Conservation (phyloP, 1,284 basidiomycete species). For the Coniferiporia sulphurascens region DNA sequence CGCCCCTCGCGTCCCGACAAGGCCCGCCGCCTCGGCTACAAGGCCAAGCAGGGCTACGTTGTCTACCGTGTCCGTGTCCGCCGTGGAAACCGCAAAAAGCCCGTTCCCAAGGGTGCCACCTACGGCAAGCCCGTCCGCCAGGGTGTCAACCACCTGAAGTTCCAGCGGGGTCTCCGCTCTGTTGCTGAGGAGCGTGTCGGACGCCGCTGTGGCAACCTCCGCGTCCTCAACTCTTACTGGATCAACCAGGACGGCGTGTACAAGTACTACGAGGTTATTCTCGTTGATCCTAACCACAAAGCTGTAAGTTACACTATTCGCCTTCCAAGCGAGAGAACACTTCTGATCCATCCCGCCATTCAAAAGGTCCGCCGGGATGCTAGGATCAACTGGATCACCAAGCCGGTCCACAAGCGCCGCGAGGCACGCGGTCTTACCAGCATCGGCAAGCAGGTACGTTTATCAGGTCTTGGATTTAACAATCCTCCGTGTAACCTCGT, state of each 20-base stretch:
- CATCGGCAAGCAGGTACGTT: conserved; percentile 84
- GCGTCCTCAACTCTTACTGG: conserved; percentile 99
- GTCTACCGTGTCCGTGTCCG: conserved; percentile 98
- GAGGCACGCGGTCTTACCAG: conserved; percentile 97
- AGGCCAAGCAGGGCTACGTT: conserved; percentile 99
- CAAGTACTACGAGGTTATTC: conserved; percentile 99
- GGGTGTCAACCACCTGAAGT: conserved; percentile 99
- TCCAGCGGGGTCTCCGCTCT: conserved; percentile 89
- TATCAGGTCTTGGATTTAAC: too few relatives aligned
- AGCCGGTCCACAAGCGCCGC: conserved; percentile 98
- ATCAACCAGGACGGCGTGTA: conserved; percentile 99
- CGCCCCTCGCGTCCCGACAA: conserved; percentile 99
- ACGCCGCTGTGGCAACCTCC: conserved; percentile 91
- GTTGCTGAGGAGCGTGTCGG: conserved; percentile 99
- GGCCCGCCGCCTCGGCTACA: conserved; percentile 98
- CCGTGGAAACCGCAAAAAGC: conserved; percentile 99
- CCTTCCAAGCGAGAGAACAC: neutral
- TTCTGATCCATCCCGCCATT: conserved; percentile 8
- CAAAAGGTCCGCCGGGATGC: conserved; percentile 86
- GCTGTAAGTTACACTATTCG: conserved; percentile 55
- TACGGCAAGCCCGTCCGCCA: conserved; percentile 99
- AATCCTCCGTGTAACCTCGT: neutral
- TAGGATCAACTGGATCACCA: conserved; percentile 98
- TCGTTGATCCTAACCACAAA: conserved; percentile 93
- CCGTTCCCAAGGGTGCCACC: conserved; percentile 97